Evolutionary conservation across 805 yeast genomes (phyloP), one percentile per base, ranked within the genome.

Genomic region (Zygotorulaspora sp.): DNA sequence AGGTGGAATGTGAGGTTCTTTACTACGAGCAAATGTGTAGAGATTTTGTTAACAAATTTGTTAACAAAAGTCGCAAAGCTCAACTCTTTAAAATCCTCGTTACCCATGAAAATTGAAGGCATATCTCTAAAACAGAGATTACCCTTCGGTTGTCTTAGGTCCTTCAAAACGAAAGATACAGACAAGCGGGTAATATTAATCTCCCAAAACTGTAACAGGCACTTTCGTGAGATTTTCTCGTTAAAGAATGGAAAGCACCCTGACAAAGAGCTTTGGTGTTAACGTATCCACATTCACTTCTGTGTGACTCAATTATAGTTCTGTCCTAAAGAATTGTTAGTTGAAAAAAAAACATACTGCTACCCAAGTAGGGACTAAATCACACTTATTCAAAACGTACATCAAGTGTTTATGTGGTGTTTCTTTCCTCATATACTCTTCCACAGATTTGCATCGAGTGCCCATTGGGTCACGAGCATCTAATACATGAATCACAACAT

Each of bases 131-230:
- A 66, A 65, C 70, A 66, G 58, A 47, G 58, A 54, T 61, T 55
- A 52, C 64, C 67, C 53, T 47, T 53, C 65, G 68, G 64, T 25
- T 35, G 68, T 59, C 45, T 51, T 36, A 20, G 26, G 45, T 44
- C 43, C 37, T 46, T 50, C 68, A 63, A 48, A 61, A 65, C 69
- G 67, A 58, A 36, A 24, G 32, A 51, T 39, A 46, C 44, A 57
- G 57, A 70, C 66, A 61, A 67, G 81, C 30, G 30, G 74, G 68
- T 61, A 67, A 65, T 64, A 68, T 85, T 75, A 52, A 61, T 89
- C 79, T 89, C 74, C 97, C 97, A 89, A 84, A 78, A 94, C 80
- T 77, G 90, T 90, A 89, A 90, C 97, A 89, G 97, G 83, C 83
- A 70, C 67, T 70, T 69, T 71, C 74, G 76, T 73, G 68, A 63